phyloP scores from a whole-genome alignment of 495 filamentous ascomycete species.

The Sabuloglossum arenarium region DNA sequence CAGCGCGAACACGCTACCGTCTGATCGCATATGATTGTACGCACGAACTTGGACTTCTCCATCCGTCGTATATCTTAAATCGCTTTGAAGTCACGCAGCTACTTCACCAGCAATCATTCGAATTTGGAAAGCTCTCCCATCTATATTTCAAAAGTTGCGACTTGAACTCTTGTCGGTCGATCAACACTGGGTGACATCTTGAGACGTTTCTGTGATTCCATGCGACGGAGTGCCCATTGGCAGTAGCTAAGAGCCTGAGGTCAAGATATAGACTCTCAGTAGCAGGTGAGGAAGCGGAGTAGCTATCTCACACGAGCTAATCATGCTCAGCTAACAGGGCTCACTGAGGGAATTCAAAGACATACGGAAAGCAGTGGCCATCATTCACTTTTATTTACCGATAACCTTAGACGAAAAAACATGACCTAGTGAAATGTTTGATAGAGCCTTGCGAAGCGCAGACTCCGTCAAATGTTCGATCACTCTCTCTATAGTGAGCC shows the following conservation, averaged over 20 bases:
- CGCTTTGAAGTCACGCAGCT: background rate
- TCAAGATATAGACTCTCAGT: background rate
- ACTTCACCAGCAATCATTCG: background rate
- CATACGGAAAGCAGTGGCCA: background rate
- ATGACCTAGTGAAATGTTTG: background rate
- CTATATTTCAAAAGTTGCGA: background rate
- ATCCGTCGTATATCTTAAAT: background rate
- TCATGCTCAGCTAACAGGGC: background rate
- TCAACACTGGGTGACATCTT: background rate
- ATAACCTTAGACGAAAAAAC: background rate
- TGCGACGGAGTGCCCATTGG: background rate
- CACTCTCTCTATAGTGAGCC: background rate
- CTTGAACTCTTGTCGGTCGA: background rate
- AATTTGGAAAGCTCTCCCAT: background rate
- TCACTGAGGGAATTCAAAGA: background rate
- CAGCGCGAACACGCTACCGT: background rate
- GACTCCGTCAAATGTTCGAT: background rate
- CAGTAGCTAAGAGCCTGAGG: background rate
- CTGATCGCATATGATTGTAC: background rate
- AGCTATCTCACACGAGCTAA: background rate
- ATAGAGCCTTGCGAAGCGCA: background rate
- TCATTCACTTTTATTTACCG: background rate
- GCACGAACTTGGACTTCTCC: background rate
- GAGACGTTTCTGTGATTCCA: background rate
- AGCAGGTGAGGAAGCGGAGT: background rate